Evolutionary conservation across 371 early-diverging fungal genomes (phyloP), one percentile per base, ranked within the genome.

Genomic region (Vairimorpha apis): DNA sequence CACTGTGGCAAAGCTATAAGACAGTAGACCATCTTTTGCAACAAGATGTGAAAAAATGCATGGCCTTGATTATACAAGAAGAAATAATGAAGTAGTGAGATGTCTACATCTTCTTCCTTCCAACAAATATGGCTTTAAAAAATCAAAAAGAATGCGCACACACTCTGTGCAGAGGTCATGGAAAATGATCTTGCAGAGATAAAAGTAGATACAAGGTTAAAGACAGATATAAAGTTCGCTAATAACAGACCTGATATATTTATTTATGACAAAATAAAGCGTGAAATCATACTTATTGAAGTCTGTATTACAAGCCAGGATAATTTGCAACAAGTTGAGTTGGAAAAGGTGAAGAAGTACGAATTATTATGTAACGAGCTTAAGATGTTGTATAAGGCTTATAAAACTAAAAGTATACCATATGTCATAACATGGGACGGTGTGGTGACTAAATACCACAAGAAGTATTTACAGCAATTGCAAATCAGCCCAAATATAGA

Each of bases 391-490:
- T 49, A 49, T 21, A n/a, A n/a, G n/a, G 18, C 4, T 5, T 49
- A 16, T n/a, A 49, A 49, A 49, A 10, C 49, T 16, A n/a, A 5
- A n/a, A 49, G 8, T 16, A 21, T 49, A 4, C 49, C 49, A 4
- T 49, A n/a, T 49, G 49, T 49, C 5, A 10, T 49, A 49, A 49
- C 49, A 10, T 49, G 49, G 49, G 49, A 49, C 21, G 49, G 49
- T 21, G 49, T 49, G 49, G 49, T 49, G 21, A 49, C 49, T n/a
- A 49, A n/a, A 49, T 49, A 49, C 21, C 49, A 49, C 49, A 21
- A 49, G 4, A 49, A n/a, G 18, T 49, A 49, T 21, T 16, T 10
- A 49, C 8, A 21, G 21, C 8, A 21, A 4, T 21, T 49, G 4
- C n/a, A 49, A n/a, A 49, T 49, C 12, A 16, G n/a, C 49, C 4